Percentiles rank a stretch among this genome's conserved stretches.
Conservation (phyloP, 2,329 filamentous ascomycete genomes). For the Colletotrichum scovillei region DNA sequence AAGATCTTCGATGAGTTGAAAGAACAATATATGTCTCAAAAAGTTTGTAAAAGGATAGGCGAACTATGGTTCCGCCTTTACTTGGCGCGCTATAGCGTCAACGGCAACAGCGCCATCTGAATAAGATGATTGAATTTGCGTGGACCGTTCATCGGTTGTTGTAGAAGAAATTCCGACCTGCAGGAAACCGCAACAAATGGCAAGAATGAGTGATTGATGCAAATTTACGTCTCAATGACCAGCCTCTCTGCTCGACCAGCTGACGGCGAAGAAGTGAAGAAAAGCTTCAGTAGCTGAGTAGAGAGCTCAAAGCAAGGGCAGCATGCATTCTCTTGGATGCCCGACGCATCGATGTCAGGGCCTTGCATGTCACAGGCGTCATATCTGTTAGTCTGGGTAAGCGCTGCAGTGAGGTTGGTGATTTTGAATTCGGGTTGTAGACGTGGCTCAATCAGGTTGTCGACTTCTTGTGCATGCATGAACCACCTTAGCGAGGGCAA, state of each 20-base stretch:
- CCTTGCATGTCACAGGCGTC: not conserved
- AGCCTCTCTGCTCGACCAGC: not conserved
- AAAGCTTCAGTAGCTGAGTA: not conserved
- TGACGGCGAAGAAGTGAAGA: not conserved
- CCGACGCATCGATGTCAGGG: not conserved
- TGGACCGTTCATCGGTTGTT: not conserved
- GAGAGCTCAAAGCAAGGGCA: not conserved
- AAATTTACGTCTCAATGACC: not conserved
- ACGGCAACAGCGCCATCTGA: not conserved
- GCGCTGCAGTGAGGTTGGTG: not conserved
- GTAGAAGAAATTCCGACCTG: slow-evolving; percentile 12
- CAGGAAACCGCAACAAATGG: slow-evolving; percentile 18
- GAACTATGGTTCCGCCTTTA: not conserved
- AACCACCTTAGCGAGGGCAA: slow-evolving; percentile 4
- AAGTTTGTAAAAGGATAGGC: not conserved
- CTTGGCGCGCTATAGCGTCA: not conserved
- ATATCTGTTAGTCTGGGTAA: not conserved
- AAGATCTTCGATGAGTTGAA: not conserved
- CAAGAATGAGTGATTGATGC: not conserved
- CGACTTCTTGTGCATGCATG: slow-evolving; percentile 18
- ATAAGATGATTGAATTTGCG: slow-evolving; percentile 1
- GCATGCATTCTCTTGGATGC: not conserved
- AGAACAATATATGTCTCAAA: slow-evolving; percentile 1
- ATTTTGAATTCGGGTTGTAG: slow-evolving; percentile 1
- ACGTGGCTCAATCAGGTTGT: slow-evolving; percentile 10